These are phyloP conservation scores for Cryptococcus sp. DNA, from an alignment of 1,284 basidiomycete species.

Conservation along the genomic window DNA sequence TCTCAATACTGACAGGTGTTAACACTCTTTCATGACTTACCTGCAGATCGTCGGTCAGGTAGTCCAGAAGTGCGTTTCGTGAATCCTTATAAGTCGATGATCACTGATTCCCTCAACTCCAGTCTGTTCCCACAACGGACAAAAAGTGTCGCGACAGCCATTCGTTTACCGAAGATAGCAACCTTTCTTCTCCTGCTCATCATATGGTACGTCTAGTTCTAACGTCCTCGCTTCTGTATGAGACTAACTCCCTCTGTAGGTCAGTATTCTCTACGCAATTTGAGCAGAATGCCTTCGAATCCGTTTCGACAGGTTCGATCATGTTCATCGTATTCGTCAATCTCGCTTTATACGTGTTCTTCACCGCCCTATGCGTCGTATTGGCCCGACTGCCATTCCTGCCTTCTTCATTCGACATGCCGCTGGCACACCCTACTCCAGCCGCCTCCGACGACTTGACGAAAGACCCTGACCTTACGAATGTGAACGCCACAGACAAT, in stretches of 20 bases:
- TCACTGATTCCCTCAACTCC: constrained; percentile 21
- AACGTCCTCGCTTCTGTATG: neutral
- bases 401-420: constrained; percentile 3
- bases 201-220: constrained; percentile 24
- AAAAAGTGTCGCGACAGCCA: constrained; percentile 28
- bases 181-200: constrained; percentile 31
- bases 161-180: constrained; percentile 35
- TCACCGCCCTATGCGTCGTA: constrained; percentile 24
- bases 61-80: constrained; percentile 22
- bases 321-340: constrained; percentile 31
- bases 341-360: constrained; percentile 22
- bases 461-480: constrained; percentile 1
- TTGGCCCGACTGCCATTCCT: constrained; percentile 24
- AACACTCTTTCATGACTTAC: neutral
- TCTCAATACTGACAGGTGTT: no score
- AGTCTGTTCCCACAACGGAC: constrained; percentile 32
- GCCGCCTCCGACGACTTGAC: neutral
- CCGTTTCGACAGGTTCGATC: constrained; percentile 23
- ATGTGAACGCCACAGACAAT: neutral
- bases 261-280: constrained; percentile 27
- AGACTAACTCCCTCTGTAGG: neutral
- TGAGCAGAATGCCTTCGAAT: constrained; percentile 22
- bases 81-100: neutral
- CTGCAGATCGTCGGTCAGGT: constrained; percentile 27
- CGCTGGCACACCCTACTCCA: neutral